A percentile compares a stretch with the other conserved stretches of the same genome.
These are phyloP conservation scores for Metschnikowia kunwiensis DNA, from an alignment of 805 yeast genomes.

Conservation along the genomic window DNA sequence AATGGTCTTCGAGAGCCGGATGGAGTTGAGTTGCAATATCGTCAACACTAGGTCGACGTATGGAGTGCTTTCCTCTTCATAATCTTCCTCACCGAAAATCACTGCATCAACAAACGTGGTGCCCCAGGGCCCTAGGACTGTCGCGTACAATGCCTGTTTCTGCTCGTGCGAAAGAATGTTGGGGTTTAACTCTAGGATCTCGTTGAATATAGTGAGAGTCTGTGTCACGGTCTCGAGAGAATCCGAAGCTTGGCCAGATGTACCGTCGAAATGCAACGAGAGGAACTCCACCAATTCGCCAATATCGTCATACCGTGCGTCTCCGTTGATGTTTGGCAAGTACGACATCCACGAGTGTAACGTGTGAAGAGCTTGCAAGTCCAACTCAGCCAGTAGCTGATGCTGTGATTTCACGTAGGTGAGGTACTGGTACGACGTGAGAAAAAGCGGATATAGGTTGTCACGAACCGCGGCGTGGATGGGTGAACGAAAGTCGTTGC, in stretches of 20 bases:
- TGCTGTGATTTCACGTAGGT: slow-evolving; percentile 3
- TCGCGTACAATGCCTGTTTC: slow-evolving; percentile 26
- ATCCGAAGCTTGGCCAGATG: slow-evolving; percentile 1
- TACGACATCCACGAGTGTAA: slow-evolving; percentile 38
- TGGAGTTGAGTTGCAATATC: slow-evolving; percentile 46
- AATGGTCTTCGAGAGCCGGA: slow-evolving; percentile 40
- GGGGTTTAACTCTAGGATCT: slow-evolving; percentile 46
- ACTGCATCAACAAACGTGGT: slow-evolving; percentile 32
- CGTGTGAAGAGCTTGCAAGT: slow-evolving; percentile 23
- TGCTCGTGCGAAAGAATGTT: slow-evolving; percentile 33
- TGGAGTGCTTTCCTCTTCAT: slow-evolving; percentile 34
- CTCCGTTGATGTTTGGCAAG: slow-evolving; percentile 33
- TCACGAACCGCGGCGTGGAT: slow-evolving; percentile 40
- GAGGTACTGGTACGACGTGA: slow-evolving; percentile 21
- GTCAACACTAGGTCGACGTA: slow-evolving; percentile 46
- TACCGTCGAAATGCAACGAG: slow-evolving; percentile 15
- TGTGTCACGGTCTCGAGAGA: slow-evolving; percentile 25
- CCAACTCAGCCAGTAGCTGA: slow-evolving; percentile 11
- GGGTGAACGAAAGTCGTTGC: slow-evolving; percentile 20
- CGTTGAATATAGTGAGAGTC: slow-evolving; percentile 31
- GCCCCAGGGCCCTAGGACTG: slow-evolving; percentile 49
- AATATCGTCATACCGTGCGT: slow-evolving; percentile 26
- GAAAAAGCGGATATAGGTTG: slow-evolving; percentile 28
- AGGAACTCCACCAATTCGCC: slow-evolving; percentile 16
- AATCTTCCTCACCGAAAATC: slow-evolving; percentile 27